Evolutionary conservation across 768 basidiomycete species (phyloP).

Genomic region (Hypholoma fasciculare): DNA sequence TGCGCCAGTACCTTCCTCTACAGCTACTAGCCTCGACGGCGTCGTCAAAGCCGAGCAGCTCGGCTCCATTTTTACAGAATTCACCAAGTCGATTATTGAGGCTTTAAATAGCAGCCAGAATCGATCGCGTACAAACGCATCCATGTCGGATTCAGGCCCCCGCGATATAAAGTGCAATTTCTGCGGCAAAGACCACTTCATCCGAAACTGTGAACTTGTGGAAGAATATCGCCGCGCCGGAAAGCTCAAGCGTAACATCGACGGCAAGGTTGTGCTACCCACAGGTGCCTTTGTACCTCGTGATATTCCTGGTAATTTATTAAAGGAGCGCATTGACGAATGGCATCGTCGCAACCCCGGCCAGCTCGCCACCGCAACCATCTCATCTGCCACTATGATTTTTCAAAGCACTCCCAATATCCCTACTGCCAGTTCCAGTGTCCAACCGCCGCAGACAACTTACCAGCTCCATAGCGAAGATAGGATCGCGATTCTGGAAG

Average conservation of each 20-base stretch:
- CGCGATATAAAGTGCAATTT: too few relatives aligned
- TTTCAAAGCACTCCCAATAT: too few relatives aligned
- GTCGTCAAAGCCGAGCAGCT: not conserved
- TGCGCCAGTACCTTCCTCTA: not conserved
- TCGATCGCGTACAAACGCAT: not conserved
- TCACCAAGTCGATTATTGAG: too few relatives aligned
- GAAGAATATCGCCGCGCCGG: constrained; percentile 5
- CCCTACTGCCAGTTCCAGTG: not conserved
- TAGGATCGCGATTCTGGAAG: not conserved
- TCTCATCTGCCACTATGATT: too few relatives aligned
- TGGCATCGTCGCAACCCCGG: constrained; percentile 11
- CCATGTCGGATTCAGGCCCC: not conserved
- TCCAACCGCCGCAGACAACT: not conserved
- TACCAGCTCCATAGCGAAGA: not conserved
- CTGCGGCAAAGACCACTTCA: constrained; percentile 5
- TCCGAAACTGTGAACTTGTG: constrained; percentile 1
- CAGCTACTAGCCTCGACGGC: not conserved
- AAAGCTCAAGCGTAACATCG: constrained; percentile 1
- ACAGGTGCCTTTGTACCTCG: too few relatives aligned
- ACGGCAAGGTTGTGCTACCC: constrained; percentile 1
- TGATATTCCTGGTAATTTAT: too few relatives aligned
- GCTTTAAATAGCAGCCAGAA: not conserved
- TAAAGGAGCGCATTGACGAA: too few relatives aligned
- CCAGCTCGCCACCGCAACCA: not conserved
- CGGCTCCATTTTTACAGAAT: not conserved